A percentile compares a stretch with the other conserved stretches of the same genome.
Conservation (phyloP, 2,329 filamentous ascomycete genomes). For the Metarhizium rileyi region DNA sequence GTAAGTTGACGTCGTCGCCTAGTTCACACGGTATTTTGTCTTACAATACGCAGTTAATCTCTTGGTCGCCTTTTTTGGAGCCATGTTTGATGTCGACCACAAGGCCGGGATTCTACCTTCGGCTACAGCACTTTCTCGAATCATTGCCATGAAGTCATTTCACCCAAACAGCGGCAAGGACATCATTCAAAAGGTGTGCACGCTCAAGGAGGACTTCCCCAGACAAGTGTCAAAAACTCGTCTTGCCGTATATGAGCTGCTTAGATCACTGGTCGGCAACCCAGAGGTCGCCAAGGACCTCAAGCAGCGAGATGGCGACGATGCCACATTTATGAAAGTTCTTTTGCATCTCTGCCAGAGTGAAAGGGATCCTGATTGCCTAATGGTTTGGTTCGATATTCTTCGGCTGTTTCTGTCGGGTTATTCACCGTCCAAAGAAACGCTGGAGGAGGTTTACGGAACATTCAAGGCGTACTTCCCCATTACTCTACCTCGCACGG, state of each 20-base stretch:
- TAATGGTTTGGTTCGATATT: slow-evolving; percentile 48
- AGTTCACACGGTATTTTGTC: neutral
- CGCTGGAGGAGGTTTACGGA: slow-evolving; percentile 41
- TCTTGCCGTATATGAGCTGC: slow-evolving; percentile 40
- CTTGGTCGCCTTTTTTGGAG: slow-evolving; percentile 44
- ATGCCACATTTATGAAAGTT: slow-evolving; percentile 35
- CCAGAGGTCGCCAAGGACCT: slow-evolving; percentile 33
- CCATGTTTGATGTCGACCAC: slow-evolving; percentile 50
- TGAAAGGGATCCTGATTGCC: slow-evolving; percentile 47
- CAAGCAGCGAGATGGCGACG: slow-evolving; percentile 31
- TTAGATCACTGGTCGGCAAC: slow-evolving; percentile 34
- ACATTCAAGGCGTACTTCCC: slow-evolving; percentile 52
- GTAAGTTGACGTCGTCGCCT: slow-evolving; percentile 18
- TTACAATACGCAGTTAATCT: slow-evolving; percentile 27
- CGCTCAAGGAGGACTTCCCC: slow-evolving; percentile 47
- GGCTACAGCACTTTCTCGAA: slow-evolving; percentile 39
- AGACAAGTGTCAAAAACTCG: slow-evolving; percentile 42
- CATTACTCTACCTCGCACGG: slow-evolving; percentile 43
- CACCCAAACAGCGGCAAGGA: slow-evolving; percentile 36
- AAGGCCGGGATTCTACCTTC: slow-evolving; percentile 48
- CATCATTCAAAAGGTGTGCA: slow-evolving; percentile 39
- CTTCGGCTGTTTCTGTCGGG: slow-evolving; percentile 33
- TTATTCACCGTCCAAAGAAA: slow-evolving; percentile 34
- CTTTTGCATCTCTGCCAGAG: slow-evolving; percentile 41
- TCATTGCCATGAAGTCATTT: slow-evolving; percentile 41